These are phyloP conservation scores for Wickerhamomyces canadensis DNA, from an alignment of 805 yeast genomes.

Conservation along the genomic window DNA sequence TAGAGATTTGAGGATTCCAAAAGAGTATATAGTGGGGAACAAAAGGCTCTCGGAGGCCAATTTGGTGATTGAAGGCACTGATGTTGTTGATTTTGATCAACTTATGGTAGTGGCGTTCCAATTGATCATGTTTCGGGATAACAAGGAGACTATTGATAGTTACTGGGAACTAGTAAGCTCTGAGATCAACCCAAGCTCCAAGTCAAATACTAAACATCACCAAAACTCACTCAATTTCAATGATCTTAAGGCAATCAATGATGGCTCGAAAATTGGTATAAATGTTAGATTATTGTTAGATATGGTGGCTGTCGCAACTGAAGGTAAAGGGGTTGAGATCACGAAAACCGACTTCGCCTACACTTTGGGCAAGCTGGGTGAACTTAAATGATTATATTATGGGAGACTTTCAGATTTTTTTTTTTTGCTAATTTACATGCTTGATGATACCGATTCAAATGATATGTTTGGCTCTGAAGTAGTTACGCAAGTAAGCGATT, in stretches of 20 bases:
- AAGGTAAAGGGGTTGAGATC: slow-evolving; percentile 30
- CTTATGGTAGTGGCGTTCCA: slow-evolving; percentile 35
- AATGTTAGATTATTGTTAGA: slow-evolving; percentile 33
- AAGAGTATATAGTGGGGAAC: slow-evolving; percentile 25
- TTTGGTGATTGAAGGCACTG: slow-evolving; percentile 34
- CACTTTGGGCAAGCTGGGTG: slow-evolving; percentile 43
- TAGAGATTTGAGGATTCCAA: slow-evolving; percentile 27
- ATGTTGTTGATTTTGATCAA: slow-evolving; percentile 43
- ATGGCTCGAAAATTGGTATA: slow-evolving; percentile 26
- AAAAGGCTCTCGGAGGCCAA: slow-evolving; percentile 18
- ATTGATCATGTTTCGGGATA: slow-evolving; percentile 34
- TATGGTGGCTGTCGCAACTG: slow-evolving; percentile 40
- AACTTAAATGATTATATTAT: slow-evolving; percentile 2
- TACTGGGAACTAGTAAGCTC: slow-evolving; percentile 35
- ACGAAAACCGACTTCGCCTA: slow-evolving; percentile 42
- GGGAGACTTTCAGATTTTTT: background rate
- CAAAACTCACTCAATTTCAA: slow-evolving; percentile 26
- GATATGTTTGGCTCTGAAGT: slow-evolving; percentile 83
- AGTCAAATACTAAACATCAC: too few relatives aligned
- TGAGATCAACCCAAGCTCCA: too few relatives aligned
- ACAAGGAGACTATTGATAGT: slow-evolving; percentile 29
- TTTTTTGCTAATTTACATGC: background rate
- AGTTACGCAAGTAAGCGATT: slow-evolving; percentile 83
- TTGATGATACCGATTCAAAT: too few relatives aligned
- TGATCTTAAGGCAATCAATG: slow-evolving; percentile 31